Evolutionary conservation across 129 eudicot genomes (phyloP).

Genomic region (Saposhnikovia divaricata): DNA sequence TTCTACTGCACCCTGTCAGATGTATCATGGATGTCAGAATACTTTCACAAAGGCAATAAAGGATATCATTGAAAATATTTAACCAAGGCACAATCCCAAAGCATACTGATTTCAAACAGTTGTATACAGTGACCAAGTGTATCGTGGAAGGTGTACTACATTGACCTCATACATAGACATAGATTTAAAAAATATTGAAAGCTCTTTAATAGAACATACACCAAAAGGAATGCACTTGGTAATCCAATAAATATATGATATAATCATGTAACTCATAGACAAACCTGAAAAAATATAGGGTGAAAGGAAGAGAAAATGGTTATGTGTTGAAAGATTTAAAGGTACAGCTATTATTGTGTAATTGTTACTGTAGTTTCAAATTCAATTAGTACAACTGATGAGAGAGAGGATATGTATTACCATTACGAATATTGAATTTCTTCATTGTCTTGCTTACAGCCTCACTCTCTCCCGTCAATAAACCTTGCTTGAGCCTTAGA

Average conservation of each 20-base stretch:
- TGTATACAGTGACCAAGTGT: neutral
- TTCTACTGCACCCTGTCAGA: constrained; percentile 93
- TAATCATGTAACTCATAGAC: neutral
- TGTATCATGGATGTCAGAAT: neutral
- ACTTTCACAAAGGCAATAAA: neutral
- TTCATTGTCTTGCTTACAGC: constrained; percentile 66
- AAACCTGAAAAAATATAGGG: neutral
- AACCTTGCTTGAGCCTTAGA: constrained; percentile 80
- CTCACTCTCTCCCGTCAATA: constrained; percentile 84
- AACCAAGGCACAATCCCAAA: neutral
- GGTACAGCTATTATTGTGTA: neutral
- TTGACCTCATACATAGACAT: neutral
- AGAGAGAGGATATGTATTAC: constrained; percentile 22
- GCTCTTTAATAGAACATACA: neutral
- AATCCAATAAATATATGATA: neutral
- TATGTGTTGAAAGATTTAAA: neutral
- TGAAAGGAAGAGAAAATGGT: neutral
- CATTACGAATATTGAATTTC: constrained; percentile 65
- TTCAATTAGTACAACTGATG: neutral
- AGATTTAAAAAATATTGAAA: neutral
- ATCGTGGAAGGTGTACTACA: neutral
- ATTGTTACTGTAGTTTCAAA: neutral
- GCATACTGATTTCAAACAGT: neutral
- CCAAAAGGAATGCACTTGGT: neutral
- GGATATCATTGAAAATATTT: neutral